phyloP scores from a whole-genome alignment of 2,329 filamentous ascomycete species.

The Diaporthe caulivora region DNA sequence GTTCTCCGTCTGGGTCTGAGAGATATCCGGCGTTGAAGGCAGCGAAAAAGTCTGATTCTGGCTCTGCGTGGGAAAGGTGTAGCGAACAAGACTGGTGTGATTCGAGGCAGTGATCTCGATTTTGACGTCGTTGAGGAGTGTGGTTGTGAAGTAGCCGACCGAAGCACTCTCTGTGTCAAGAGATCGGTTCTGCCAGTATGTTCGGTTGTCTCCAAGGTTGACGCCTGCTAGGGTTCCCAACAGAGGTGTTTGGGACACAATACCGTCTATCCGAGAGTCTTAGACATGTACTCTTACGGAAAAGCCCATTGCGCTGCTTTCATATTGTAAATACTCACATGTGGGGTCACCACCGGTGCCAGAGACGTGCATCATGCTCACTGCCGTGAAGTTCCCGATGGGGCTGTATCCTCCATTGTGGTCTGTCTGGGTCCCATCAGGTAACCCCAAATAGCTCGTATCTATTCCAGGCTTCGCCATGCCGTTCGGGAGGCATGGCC shows the following conservation, averaged over 20 bases:
- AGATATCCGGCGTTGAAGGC: constrained; percentile 2
- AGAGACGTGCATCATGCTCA: constrained; percentile 35
- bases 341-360: constrained; percentile 33
- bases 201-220: constrained; percentile 33
- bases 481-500: constrained; percentile 19
- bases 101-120: constrained; percentile 33
- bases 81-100: constrained; percentile 30
- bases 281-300: neutral
- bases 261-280: neutral
- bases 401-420: constrained; percentile 34
- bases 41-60: constrained; percentile 5
- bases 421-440: constrained; percentile 18
- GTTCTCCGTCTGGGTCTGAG: neutral
- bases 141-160: constrained; percentile 32
- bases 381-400: constrained; percentile 32
- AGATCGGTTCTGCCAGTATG: constrained; percentile 32
- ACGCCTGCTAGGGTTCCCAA: constrained; percentile 9
- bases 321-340: neutral
- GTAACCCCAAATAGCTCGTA: constrained; percentile 25
- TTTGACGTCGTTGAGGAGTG: constrained; percentile 28
- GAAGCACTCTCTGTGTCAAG: constrained; percentile 31
- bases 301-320: neutral
- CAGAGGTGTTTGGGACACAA: constrained; percentile 30
- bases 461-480: constrained; percentile 37
- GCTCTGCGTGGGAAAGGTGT: constrained; percentile 21